Evolutionary conservation across 1,284 basidiomycete species (phyloP).

Genomic region (Irpex rosettiformis): DNA sequence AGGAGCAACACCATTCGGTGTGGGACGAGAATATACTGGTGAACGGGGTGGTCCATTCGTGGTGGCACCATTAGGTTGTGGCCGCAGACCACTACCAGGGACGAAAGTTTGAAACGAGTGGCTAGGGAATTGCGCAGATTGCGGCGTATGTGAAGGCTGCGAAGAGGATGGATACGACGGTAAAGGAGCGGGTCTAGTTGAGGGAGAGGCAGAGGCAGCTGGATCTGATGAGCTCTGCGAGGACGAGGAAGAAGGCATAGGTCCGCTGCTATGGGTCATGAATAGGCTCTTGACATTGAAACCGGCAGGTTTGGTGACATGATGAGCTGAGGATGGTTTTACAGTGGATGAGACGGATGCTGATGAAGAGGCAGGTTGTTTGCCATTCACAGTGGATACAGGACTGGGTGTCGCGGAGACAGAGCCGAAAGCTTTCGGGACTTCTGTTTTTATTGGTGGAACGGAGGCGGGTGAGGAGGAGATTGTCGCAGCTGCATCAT

Average conservation of each 20-base stretch:
- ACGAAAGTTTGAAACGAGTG: slow-evolving; percentile 42
- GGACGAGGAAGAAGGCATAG: slow-evolving; percentile 32
- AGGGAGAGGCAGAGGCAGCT: slow-evolving; percentile 39
- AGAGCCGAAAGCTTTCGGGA: slow-evolving; percentile 77
- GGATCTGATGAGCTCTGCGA: slow-evolving; percentile 35
- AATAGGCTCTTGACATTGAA: slow-evolving; percentile 61
- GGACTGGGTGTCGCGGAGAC: slow-evolving; percentile 54
- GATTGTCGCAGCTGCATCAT: slow-evolving; percentile 62
- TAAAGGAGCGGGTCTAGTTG: slow-evolving; percentile 41
- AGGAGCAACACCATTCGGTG: slow-evolving; percentile 52
- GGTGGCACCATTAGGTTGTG: slow-evolving; percentile 32
- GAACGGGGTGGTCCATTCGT: slow-evolving; percentile 54
- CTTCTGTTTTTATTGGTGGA: slow-evolving; percentile 64
- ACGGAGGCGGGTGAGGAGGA: slow-evolving; percentile 66
- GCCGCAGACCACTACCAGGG: slow-evolving; percentile 23
- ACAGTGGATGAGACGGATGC: slow-evolving; percentile 32
- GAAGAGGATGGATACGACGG: slow-evolving; percentile 27
- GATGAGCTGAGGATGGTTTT: slow-evolving; percentile 20
- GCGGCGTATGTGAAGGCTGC: slow-evolving; percentile 35
- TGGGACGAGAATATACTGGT: slow-evolving; percentile 57
- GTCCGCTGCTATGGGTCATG: slow-evolving; percentile 42
- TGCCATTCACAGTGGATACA: slow-evolving; percentile 46
- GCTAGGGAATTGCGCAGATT: slow-evolving; percentile 40
- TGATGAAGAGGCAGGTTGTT: slow-evolving; percentile 25
- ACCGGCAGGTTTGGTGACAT: slow-evolving; percentile 29